A percentile compares a stretch with the other conserved stretches of the same genome.
Conservation (phyloP, 768 basidiomycete genomes). For the Coprinopsis sp. region DNA sequence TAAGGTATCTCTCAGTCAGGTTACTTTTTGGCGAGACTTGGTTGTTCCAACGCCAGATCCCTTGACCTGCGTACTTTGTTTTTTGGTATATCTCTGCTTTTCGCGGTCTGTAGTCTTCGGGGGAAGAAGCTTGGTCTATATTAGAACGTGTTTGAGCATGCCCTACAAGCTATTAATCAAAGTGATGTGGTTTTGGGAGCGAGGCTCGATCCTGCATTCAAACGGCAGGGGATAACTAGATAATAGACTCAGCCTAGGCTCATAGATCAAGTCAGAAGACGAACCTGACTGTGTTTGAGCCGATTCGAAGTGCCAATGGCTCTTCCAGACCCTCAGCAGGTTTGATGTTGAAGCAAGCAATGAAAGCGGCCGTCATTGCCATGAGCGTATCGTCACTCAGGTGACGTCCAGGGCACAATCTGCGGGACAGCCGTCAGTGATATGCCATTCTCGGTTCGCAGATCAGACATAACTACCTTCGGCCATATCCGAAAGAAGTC, state of each 20-base stretch:
- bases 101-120: no score
- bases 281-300: no score
- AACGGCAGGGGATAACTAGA: slow-evolving; percentile 19
- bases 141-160: no score
- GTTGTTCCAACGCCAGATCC: no score
- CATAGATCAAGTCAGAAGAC: no score
- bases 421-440: no score
- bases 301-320: slow-evolving; percentile 13
- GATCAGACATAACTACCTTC: slow-evolving; percentile 5
- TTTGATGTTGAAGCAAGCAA: slow-evolving; percentile 13
- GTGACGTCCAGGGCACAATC: slow-evolving; percentile 15
- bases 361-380: slow-evolving; percentile 3
- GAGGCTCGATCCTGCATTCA: slow-evolving; percentile 23
- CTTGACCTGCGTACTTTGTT: no score
- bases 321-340: slow-evolving; percentile 8
- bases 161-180: no score
- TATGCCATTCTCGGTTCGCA: not conserved
- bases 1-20: no score
- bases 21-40: no score
- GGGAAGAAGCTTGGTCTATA: no score
- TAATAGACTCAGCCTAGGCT: not conserved
- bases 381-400: slow-evolving; percentile 12
- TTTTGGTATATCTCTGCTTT: no score
- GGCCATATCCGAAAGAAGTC: slow-evolving; percentile 23
- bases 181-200: slow-evolving; percentile 7